Evolutionary conservation across 192 early-diverging fungal species (phyloP).

Genomic region (Gonapodya prolifera): DNA sequence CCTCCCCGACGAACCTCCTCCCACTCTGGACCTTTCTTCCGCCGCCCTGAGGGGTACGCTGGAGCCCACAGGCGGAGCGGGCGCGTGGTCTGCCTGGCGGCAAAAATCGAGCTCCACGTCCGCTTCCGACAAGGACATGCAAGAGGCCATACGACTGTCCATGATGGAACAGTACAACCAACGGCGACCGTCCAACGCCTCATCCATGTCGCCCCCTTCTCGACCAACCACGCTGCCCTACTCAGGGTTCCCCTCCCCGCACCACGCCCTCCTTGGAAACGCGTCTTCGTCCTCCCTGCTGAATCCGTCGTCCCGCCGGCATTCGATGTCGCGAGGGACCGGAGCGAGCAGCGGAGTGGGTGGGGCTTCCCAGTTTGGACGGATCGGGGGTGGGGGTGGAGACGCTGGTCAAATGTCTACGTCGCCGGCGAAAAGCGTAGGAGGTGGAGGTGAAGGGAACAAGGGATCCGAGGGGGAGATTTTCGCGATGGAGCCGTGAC

Average conservation of each 20-base stretch:
- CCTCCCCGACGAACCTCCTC: neutral
- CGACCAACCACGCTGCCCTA: neutral
- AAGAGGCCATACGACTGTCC: neutral
- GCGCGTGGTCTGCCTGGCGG: neutral
- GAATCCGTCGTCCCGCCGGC: neutral
- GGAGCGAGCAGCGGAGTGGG: neutral
- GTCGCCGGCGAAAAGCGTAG: neutral
- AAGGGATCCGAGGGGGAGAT: neutral
- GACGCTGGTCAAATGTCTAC: neutral
- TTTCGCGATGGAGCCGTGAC: neutral
- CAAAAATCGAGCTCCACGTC: neutral
- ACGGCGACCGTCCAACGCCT: neutral
- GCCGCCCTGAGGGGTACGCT: neutral
- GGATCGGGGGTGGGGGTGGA: neutral
- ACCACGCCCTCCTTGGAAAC: neutral
- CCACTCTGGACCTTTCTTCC: neutral
- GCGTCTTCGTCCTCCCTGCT: neutral
- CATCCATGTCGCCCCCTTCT: neutral
- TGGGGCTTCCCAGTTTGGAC: neutral
- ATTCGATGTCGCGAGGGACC: neutral
- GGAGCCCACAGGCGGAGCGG: neutral
- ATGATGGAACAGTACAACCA: neutral
- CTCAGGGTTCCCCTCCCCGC: neutral
- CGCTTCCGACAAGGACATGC: neutral
- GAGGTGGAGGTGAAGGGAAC: neutral